Base-by-base conservation (phyloP, 2,329 filamentous ascomycete genomes). In the Mycocentrospora acerina region DNA sequence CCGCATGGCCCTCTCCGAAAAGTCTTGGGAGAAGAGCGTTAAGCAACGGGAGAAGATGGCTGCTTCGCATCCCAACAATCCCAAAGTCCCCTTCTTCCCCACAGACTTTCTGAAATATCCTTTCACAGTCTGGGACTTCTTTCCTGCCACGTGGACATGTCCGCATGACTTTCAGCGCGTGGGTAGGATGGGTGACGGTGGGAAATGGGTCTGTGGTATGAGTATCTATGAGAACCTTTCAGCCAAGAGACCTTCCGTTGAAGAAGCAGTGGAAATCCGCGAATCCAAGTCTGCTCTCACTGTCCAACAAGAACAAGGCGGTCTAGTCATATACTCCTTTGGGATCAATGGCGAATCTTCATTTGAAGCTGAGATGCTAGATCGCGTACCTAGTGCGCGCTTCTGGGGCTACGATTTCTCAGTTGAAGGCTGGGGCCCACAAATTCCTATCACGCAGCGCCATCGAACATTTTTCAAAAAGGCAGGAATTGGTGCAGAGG, bases 201-300 rank as follows among this genome's bases (percentile, higher is more conserved):
- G 60, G 11, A 64, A 64, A 46, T 64, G 60, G 60, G 59, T 64
- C 13, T 64, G 60, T 34, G 60, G 60, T 10, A 62, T 64, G 59
- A 62, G 53, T 30, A 35, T 62, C 13, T 64, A 64, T 38, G 60
- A 64, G 17, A 46, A 42, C 5, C 37, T 59, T 16, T 51, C 60
- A 2, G 48, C 42, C 7, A 48, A 53, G 2, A 42, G 48, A 6
- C 29, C 51, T 7, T 36, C 51, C 29, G 34, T 32, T 13, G 25
- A 27, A 10, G 47, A 51, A 2, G 42, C 35, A 24, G 42, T 46
- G n/a, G 43, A 51, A 24, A 24, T 40, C 1, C 47, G 52, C 9
- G 44, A 51, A 28, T 28, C 40, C 3, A 42, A 51, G 25, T 29
- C 40, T 3, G 33, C 57, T 3, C 39, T 38, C 13, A 27, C 35